These are phyloP conservation scores for Kalmusia sp. DNA, from an alignment of 2,329 filamentous ascomycete species.

Conservation along the genomic window DNA sequence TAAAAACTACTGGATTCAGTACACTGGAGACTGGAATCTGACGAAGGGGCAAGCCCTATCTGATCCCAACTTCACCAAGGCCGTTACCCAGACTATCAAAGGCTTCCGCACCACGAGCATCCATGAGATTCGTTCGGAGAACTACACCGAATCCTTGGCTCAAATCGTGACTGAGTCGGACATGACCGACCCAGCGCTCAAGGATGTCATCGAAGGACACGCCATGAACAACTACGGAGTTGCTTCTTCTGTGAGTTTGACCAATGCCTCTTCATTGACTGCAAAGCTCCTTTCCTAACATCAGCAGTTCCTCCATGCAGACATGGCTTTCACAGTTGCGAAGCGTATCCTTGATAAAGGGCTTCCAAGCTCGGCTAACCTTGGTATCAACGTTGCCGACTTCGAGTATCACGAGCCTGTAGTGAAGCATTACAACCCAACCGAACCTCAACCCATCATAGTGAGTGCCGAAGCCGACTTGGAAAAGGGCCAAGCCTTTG, in stretches of 20 bases:
- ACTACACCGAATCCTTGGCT: conserved; percentile 31
- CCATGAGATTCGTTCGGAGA: conserved; percentile 37
- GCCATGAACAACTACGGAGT: conserved; percentile 33
- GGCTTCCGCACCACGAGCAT: conserved; percentile 41
- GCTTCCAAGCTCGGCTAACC: neutral
- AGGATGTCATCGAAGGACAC: conserved; percentile 46
- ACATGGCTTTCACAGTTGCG: conserved; percentile 40
- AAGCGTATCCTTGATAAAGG: neutral
- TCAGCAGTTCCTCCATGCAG: conserved; percentile 34
- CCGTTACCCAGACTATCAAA: too few relatives aligned
- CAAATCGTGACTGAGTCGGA: conserved; percentile 7
- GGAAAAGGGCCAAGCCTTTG: neutral
- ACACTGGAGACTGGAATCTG: neutral
- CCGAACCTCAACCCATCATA: conserved; percentile 1
- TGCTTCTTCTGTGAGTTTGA: conserved; percentile 19
- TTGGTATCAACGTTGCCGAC: neutral
- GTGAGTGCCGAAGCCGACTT: conserved; percentile 1
- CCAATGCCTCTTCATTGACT: conserved; percentile 53
- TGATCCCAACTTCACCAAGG: too few relatives aligned
- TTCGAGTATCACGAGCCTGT: conserved; percentile 11
- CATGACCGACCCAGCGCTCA: neutral
- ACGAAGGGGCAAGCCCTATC: too few relatives aligned
- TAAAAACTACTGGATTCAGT: conserved; percentile 39
- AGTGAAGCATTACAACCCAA: neutral
- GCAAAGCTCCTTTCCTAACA: conserved; percentile 48